Evolutionary conservation across 106 monocot genomes (phyloP).

Genomic region (Narthecium ossifragum): DNA sequence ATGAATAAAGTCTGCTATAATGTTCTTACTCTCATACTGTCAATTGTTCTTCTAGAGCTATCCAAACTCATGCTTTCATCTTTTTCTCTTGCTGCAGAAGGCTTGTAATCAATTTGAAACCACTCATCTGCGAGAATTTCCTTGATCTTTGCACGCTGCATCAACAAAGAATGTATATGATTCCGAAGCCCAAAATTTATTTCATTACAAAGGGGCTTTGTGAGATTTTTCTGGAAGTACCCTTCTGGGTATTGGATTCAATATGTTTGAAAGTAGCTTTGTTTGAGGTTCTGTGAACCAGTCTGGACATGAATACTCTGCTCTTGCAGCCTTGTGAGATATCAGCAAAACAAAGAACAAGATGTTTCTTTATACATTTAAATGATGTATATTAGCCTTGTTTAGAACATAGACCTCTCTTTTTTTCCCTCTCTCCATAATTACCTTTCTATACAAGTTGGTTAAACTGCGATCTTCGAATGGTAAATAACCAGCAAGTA

Average conservation of each 20-base stretch:
- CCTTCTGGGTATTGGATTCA: constrained; percentile 32
- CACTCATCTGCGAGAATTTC: constrained; percentile 56
- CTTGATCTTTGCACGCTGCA: constrained; percentile 43
- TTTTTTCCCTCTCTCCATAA: no score
- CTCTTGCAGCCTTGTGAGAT: constrained; percentile 31
- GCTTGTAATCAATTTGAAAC: constrained; percentile 44
- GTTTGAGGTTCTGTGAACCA: constrained; percentile 40
- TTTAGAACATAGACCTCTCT: neutral
- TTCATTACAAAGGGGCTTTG: neutral
- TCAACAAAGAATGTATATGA: neutral
- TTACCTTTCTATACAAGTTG: constrained; percentile 64
- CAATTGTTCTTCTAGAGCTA: constrained; percentile 5
- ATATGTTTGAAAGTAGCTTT: constrained; percentile 30
- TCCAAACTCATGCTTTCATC: constrained; percentile 14
- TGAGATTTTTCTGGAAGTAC: constrained; percentile 10
- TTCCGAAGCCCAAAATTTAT: neutral
- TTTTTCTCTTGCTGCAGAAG: constrained; percentile 22
- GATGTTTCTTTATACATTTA: no score
- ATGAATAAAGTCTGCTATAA: neutral
- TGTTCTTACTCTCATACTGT: constrained; percentile 11
- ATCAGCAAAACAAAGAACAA: neutral
- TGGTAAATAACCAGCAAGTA: constrained; percentile 52
- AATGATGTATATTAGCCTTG: neutral
- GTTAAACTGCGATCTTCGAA: constrained; percentile 44
- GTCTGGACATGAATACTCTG: constrained; percentile 38